Evolutionary conservation across 164 flowering plant species (phyloP), one percentile per base, ranked within the genome.

Genomic region (grape (Vitis vinifera)): DNA sequence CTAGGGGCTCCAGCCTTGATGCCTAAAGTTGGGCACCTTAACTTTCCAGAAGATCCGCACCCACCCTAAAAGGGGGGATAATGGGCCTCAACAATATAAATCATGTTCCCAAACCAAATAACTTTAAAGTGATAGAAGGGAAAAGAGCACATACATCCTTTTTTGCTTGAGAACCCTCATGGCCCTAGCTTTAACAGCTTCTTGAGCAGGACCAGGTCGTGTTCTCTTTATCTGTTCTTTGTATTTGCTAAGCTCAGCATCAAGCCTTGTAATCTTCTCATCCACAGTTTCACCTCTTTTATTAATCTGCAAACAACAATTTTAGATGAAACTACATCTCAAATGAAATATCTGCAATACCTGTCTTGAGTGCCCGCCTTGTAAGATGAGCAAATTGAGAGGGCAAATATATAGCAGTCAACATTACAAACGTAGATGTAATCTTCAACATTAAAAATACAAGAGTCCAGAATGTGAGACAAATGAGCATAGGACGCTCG

Each of bases 181-280:
- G 15, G 99, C 99, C 59, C 97, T 85, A 71, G 98, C 94, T 81
- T 94, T 94, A 8, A 94, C 89, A 70, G 99, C 97, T 81, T 94
- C 99, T 73, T 94, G 99, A 69, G 99, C 97, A 69, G 97, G 98
- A 76, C 99, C 99, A 50, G 99, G 99, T 50, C 99, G 81, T 31
- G 93, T 92, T 69, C 81, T 92, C 68, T 90, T 94, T 11, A 94
- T 84, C 81, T 94, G 98, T 71, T 92, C 99, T 76, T 82, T 89
- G 55, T 88, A 94, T 80, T 83, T 87, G 52, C 80, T 82, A 16
- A 95, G 90, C 72, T 95, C 99, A 29, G 77, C 82, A 82, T 95
- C 99, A 55, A 95, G 93, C 83, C 71, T 92, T 65, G 83, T 90
- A 17, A 95, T 90, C 84, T 95, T 95, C 65, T 95, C 98, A 53